Percentiles rank a stretch among this genome's conserved stretches.
These are phyloP conservation scores for Ambispora gerdemannii DNA, from an alignment of 192 early-diverging fungal genomes.

Conservation along the genomic window DNA sequence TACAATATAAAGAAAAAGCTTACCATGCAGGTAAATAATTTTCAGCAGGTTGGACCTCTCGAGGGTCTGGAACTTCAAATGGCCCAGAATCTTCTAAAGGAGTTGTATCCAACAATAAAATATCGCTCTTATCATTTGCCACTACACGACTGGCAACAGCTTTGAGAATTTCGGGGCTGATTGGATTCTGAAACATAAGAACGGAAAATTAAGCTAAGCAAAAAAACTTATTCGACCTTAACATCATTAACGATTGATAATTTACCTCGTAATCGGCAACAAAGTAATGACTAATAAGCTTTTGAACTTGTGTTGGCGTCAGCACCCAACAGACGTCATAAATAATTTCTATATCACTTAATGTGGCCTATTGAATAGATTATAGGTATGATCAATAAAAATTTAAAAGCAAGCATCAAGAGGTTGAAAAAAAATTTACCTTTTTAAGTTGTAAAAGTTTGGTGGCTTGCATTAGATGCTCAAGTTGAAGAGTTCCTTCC, in stretches of 20 bases:
- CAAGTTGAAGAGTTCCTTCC: constrained; percentile 86
- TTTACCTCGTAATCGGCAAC: constrained; percentile 93
- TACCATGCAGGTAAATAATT: constrained; percentile 48
- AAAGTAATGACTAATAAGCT: constrained; percentile 91
- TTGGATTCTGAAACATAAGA: constrained; percentile 53
- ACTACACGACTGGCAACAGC: constrained; percentile 82
- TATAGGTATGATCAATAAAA: constrained; percentile 18
- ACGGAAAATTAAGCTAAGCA: too few species aligned
- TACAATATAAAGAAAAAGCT: constrained; percentile 29
- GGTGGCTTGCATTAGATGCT: constrained; percentile 93
- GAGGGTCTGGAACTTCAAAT: constrained; percentile 34
- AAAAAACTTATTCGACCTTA: too few species aligned
- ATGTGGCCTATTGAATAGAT: constrained; percentile 43
- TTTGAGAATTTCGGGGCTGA: constrained; percentile 85
- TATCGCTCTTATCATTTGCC: constrained; percentile 85
- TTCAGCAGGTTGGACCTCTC: constrained; percentile 7
- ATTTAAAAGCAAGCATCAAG: neutral
- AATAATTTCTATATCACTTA: constrained; percentile 94
- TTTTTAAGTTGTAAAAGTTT: constrained; percentile 97
- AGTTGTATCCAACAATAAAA: constrained; percentile 82
- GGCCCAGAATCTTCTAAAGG: constrained; percentile 57
- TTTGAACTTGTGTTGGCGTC: constrained; percentile 96
- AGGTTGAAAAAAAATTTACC: constrained; percentile 46
- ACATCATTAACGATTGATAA: too few species aligned
- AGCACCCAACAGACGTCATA: constrained; percentile 98